These are phyloP conservation scores for Aspergillus cristatus DNA, from an alignment of 495 filamentous ascomycete genomes.

Conservation along the genomic window DNA sequence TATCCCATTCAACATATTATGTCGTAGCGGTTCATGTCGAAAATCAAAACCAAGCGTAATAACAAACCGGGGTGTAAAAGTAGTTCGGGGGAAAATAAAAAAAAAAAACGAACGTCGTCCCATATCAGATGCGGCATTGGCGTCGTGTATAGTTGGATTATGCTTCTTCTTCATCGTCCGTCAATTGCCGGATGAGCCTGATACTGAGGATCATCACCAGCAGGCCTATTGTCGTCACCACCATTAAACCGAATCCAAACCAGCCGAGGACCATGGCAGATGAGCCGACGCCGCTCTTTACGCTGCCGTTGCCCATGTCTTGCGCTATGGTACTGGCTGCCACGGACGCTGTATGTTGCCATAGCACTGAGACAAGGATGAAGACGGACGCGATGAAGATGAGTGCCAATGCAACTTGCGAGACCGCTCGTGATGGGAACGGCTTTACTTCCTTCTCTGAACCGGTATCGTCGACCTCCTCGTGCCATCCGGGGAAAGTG, in stretches of 20 bases:
- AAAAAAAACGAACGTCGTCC: too few species aligned
- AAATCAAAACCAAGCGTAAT: too few species aligned
- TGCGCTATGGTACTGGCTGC: constrained; percentile 88
- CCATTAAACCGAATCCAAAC: constrained; percentile 88
- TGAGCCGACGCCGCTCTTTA: constrained; percentile 78
- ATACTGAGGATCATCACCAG: constrained; percentile 95
- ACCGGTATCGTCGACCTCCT: constrained; percentile 47
- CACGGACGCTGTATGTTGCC: constrained; percentile 87
- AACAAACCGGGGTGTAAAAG: too few species aligned
- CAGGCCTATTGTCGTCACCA: constrained; percentile 88
- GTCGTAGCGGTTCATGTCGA: too few species aligned
- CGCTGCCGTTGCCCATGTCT: constrained; percentile 89
- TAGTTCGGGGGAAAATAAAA: too few species aligned
- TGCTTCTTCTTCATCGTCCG: constrained; percentile 29
- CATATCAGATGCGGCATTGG: too few species aligned
- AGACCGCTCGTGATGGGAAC: constrained; percentile 60
- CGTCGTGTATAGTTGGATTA: too few species aligned
- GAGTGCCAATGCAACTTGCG: constrained; percentile 54
- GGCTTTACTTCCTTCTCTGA: constrained; percentile 54
- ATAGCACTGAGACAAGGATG: constrained; percentile 60
- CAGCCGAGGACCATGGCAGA: constrained; percentile 94
- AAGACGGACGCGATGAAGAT: constrained; percentile 61
- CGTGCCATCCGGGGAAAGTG: constrained; percentile 66
- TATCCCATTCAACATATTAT: too few species aligned
- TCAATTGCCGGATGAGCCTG: constrained; percentile 50